phyloP scores from a whole-genome alignment of 371 early-diverging fungal species.

The Saksenaea vasiformis region DNA sequence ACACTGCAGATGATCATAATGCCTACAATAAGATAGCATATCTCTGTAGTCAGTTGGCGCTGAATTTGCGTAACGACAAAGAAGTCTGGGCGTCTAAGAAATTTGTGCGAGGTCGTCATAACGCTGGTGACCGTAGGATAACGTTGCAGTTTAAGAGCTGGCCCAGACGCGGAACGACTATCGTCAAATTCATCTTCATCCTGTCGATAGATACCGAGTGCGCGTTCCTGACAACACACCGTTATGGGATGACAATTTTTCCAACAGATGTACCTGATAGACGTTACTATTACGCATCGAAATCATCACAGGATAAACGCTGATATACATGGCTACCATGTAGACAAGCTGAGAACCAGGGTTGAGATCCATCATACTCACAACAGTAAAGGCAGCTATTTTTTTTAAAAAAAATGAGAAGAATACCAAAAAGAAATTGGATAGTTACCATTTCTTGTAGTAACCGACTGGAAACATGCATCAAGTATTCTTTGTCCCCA shows the following conservation, averaged over 20 bases:
- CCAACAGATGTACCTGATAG: background rate
- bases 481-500: constrained; percentile 13
- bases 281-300: constrained; percentile 13
- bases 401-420: background rate
- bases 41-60: constrained; percentile 19
- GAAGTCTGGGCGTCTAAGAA: constrained; percentile 17
- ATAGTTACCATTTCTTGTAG: no score
- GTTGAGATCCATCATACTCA: constrained; percentile 5
- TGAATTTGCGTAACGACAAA: constrained; percentile 27
- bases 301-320: constrained; percentile 9
- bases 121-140: constrained; percentile 13
- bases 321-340: constrained; percentile 13
- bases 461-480: constrained; percentile 4
- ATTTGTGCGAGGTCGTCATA: constrained; percentile 11
- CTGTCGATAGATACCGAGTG: constrained; percentile 22
- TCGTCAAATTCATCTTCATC: constrained; percentile 8
- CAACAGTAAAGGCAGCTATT: background rate
- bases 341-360: constrained; percentile 4
- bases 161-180: background rate
- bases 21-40: constrained; percentile 18
- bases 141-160: constrained; percentile 2
- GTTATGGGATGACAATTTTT: background rate
- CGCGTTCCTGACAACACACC: constrained; percentile 14
- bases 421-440: no score
- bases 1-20: constrained; percentile 16